Base-by-base conservation (phyloP, 768 basidiomycete species). In the Tulasnella sp. region DNA sequence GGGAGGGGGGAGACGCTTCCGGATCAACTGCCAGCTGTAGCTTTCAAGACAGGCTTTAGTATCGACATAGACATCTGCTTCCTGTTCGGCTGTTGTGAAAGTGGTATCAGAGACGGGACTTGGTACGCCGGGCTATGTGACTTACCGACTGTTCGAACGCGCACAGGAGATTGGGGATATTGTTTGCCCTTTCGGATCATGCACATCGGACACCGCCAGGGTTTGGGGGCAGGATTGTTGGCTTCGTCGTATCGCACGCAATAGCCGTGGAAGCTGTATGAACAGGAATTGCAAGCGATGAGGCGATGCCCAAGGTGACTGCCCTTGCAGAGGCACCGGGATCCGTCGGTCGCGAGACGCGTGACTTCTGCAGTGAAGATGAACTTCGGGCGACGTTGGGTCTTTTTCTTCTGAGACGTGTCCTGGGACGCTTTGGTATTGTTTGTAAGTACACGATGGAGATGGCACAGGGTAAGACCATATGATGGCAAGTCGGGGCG, bases 391-490 rank as follows among this genome's bases (percentile, higher is more conserved):
- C 78, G 73, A 38, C 68, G 54, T 17, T 77, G 78, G 19, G 72
- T 37, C 68, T 38, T 76, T 37, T 40, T 49, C 77, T 75, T 90
- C 34, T 45, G 37, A n/a, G 38, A 11, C 22, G 31, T 8, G 2
- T 39, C 69, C 29, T 76, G 38, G n/a, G 31, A 9, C 5, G 25
- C 25, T 15, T n/a, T 38, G 29, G 22, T 31, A 17, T n/a, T n/a
- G 29, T 36, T 76, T 8, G 93, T 92, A 37, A 94, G 86, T 73
- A 93, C 89, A 7, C 93, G 90, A 82, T 94, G 93, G 68, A 94
- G 82, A 9, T 91, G 91, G 49, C 93, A 92, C 25, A 76, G 94
- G 87, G 81, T 94, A 92, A 94, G 85, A 22, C 93, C 93, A 79
- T 89, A 94, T 1, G 92, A 93, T 22, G 76, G 76, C 2, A 73